phyloP scores from a whole-genome alignment of 2,329 filamentous ascomycete species.

The Metarhizium humberi region DNA sequence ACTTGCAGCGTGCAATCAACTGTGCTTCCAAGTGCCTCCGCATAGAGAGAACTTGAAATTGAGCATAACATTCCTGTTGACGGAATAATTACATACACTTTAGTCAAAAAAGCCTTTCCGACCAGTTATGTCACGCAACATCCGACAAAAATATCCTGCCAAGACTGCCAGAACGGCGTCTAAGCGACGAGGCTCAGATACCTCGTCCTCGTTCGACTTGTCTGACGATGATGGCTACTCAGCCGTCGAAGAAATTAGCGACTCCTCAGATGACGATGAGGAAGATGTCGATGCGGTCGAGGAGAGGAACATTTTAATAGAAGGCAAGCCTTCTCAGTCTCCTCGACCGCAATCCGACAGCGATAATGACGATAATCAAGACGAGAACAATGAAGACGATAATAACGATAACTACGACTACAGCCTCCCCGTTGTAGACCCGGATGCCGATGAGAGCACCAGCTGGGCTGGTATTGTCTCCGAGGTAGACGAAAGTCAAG shows the following conservation, averaged over 20 bases:
- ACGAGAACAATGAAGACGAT: constrained; percentile 29
- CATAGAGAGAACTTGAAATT: not conserved
- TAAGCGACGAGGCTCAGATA: constrained; percentile 40
- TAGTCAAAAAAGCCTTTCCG: not conserved
- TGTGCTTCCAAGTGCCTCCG: not conserved
- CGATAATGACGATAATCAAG: constrained; percentile 9
- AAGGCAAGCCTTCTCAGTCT: constrained; percentile 32
- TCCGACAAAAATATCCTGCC: constrained; percentile 36
- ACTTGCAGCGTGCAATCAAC: not conserved
- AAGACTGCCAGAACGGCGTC: constrained; percentile 31
- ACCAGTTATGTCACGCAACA: constrained; percentile 41
- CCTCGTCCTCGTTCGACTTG: constrained; percentile 46
- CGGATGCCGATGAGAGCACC: constrained; percentile 33
- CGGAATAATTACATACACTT: not conserved
- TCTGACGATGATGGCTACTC: constrained; percentile 69
- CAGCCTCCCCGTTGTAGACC: constrained; percentile 24
- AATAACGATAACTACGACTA: constrained; percentile 29
- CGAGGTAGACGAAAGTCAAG: constrained; percentile 32
- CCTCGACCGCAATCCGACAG: constrained; percentile 36
- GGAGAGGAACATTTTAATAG: constrained; percentile 60
- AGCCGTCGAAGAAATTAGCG: constrained; percentile 69
- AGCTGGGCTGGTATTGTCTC: constrained; percentile 49
- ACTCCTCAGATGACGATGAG: constrained; percentile 70
- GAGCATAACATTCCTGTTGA: not conserved
- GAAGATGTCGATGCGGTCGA: constrained; percentile 69